Conservation (phyloP, 306 rosid genomes). For the Medicago ruthenica region DNA sequence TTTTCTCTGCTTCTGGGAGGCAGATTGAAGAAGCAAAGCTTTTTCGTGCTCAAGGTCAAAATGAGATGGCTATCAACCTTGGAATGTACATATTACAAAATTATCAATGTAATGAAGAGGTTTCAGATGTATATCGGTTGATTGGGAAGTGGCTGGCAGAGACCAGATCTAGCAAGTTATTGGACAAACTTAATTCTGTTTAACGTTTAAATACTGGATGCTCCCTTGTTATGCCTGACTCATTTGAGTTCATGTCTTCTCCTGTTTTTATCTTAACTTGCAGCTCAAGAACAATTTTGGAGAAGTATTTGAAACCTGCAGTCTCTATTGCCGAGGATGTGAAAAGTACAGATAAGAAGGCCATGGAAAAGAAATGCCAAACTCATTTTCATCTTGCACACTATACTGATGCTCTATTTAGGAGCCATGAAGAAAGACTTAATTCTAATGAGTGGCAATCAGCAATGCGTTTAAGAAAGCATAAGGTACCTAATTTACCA, state of each 20-base stretch:
- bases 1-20: constrained; percentile 39
- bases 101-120: constrained; percentile 61
- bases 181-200: constrained; percentile 33
- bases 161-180: constrained; percentile 96
- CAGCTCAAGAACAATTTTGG: constrained; percentile 97
- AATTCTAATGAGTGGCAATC: constrained; percentile 92
- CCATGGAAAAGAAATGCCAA: constrained; percentile 69
- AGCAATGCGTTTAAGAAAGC: constrained; percentile 86
- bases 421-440: constrained; percentile 90
- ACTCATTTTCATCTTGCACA: constrained; percentile 91
- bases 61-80: constrained; percentile 90
- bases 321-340: constrained; percentile 78
- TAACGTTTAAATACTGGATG: neutral
- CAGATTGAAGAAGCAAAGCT: constrained; percentile 99
- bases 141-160: constrained; percentile 99
- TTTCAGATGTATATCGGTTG: constrained; percentile 86
- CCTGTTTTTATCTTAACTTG: constrained; percentile 42
- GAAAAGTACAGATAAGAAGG: constrained; percentile 58
- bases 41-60: constrained; percentile 89
- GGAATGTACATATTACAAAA: constrained; percentile 72
- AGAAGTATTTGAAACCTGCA: constrained; percentile 87
- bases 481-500: constrained; percentile 65
- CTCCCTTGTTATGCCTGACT: constrained; percentile 10
- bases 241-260: constrained; percentile 28
- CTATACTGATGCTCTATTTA: constrained; percentile 89